A percentile compares a stretch with the other conserved stretches of the same genome.
Conservation (phyloP, 2,329 filamentous ascomycete species). For the Exophiala dermatitidis region DNA sequence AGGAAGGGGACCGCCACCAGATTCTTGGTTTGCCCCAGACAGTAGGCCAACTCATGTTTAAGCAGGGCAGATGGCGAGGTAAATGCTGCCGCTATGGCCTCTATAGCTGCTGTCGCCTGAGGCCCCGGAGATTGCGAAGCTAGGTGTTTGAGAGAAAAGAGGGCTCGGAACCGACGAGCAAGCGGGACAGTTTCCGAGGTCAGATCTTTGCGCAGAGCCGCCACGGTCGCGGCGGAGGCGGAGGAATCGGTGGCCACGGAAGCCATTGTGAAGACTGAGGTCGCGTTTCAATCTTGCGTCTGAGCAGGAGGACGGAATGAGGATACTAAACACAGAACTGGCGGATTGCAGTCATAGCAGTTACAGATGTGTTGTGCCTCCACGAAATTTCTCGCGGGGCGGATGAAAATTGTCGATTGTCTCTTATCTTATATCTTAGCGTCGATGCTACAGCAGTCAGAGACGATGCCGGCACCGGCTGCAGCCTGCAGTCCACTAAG, state of each 20-base stretch:
- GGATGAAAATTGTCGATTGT: not conserved
- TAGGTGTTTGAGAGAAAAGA: constrained; percentile 95
- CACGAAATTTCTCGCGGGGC: constrained; percentile 9
- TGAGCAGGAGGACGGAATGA: not conserved
- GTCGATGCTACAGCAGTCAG: not conserved
- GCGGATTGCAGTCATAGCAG: not conserved
- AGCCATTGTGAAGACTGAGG: constrained; percentile 1
- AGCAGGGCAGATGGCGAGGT: constrained; percentile 76
- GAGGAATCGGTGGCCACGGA: constrained; percentile 28
- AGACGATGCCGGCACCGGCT: not conserved
- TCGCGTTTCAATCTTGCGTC: too few relatives aligned
- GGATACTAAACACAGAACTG: not conserved
- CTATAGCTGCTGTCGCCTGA: constrained; percentile 56
- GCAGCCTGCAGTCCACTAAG: not conserved
- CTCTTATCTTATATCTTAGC: constrained; percentile 13
- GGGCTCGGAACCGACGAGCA: constrained; percentile 83
- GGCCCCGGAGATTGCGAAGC: constrained; percentile 58
- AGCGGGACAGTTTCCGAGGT: constrained; percentile 74
- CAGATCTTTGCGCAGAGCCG: constrained; percentile 59
- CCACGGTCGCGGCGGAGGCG: constrained; percentile 36
- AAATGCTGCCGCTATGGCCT: constrained; percentile 84
- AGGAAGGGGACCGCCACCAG: constrained; percentile 65
- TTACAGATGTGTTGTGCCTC: not conserved
- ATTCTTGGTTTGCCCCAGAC: constrained; percentile 83
- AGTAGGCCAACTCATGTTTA: constrained; percentile 97